Evolutionary conservation across 495 filamentous ascomycete species (phyloP), one percentile per base, ranked within the genome.

Genomic region (Hypoxylon intermedium): DNA sequence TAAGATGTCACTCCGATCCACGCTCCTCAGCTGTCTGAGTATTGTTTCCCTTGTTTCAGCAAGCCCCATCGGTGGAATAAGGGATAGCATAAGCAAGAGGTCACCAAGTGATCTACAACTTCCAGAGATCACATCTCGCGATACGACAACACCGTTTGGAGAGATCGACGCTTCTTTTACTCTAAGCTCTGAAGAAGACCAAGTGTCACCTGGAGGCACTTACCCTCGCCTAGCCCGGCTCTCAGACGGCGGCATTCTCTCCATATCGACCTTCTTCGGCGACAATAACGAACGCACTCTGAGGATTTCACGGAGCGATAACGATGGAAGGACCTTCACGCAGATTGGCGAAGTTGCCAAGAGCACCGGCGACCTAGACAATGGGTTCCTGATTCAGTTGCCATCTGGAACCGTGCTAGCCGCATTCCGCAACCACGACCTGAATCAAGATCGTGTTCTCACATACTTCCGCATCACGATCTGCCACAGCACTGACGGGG

Each of bases 361-460:
- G 38, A 43, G 58, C 23, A 44, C 68, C 6, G 75, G 77, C 1
- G 83, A 87, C 60, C 69, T 83, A 42, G 85, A 87, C 71, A 87
- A 87, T 67, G 72, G 77, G 54, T 85, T 80, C 66, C 65, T 85
- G 16, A 71, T 84, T 6, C 81, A 85, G 48, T 75, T 84, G 0
- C 71, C 79, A 0, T 75, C 73, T 0, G 73, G 73, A 0, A 69
- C 70, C 0, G 70, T 87, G 9, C 74, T 87, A 0, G 79, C 75
- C 4, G 83, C 83, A 0, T 87, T 86, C 67, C 79, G 85, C 13
- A 87, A 87, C 66, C 85, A 87, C 62, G 80, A 84, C 60, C 60
- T 72, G 1, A 47, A 75, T 41, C 66, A 15, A 38, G 36, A 45
- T 33, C 67, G 73, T 12, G 71, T 65, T 1, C 72, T 69, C 21